A percentile compares a stretch with the other conserved stretches of the same genome.
phyloP scores from a whole-genome alignment of 2,329 filamentous ascomycete species.

The Fusarium transvaalense region DNA sequence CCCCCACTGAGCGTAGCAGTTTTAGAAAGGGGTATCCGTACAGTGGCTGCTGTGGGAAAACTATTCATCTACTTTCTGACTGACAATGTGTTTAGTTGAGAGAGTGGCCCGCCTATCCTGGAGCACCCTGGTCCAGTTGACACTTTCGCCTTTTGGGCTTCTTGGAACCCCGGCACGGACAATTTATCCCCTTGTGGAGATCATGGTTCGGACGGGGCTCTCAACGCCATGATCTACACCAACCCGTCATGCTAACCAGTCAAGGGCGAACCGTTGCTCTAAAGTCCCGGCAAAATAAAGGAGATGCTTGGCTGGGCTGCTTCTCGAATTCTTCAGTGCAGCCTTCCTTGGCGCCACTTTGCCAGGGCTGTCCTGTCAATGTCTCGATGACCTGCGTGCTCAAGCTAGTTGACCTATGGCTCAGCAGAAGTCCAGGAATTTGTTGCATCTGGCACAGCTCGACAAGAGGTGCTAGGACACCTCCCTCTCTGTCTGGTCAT shows the following conservation, averaged over 20 bases:
- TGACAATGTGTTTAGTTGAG: constrained; percentile 27
- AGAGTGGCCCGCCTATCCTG: constrained; percentile 31
- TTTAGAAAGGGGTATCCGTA: constrained; percentile 42
- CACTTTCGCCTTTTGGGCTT: constrained; percentile 30
- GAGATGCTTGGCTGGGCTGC: constrained; percentile 34
- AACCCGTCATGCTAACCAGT: constrained; percentile 46
- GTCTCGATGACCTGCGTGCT: constrained; percentile 20
- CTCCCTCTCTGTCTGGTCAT: constrained; percentile 23
- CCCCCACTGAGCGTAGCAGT: constrained; percentile 27
- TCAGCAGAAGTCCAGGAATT: constrained; percentile 20
- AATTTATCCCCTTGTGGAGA: constrained; percentile 51
- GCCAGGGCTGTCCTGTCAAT: constrained; percentile 31
- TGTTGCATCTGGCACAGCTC: constrained; percentile 22
- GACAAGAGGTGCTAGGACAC: constrained; percentile 23
- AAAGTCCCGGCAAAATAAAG: constrained; percentile 46
- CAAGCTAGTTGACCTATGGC: constrained; percentile 28
- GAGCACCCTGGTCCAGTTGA: constrained; percentile 31
- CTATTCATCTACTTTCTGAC: constrained; percentile 23
- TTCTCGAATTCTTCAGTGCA: constrained; percentile 38
- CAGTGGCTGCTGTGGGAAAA: constrained; percentile 29
- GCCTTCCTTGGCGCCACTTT: constrained; percentile 38
- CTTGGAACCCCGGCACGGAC: constrained; percentile 44
- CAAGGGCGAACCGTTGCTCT: constrained; percentile 45
- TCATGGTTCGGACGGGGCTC: constrained; percentile 51
- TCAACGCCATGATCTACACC: constrained; percentile 50